Base-by-base conservation (phyloP, 768 basidiomycete species). In the Multifurca ochricompacta region DNA sequence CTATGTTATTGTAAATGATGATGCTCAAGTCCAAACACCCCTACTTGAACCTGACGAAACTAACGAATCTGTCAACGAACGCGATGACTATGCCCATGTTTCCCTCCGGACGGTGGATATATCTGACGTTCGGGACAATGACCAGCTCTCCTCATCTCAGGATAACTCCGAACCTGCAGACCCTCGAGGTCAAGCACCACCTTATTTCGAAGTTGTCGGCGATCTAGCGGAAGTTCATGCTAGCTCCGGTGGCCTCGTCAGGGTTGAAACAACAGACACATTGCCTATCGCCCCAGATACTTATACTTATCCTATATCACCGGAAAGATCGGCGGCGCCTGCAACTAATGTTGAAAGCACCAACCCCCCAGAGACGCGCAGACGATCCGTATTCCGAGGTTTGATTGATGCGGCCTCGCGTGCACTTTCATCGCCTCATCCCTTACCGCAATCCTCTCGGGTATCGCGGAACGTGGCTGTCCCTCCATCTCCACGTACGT, bases 181-280 rank as follows among this genome's bases (percentile, higher is more conserved):
- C 62, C 73, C 76, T 8, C 70, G 81, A 57, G 87, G 83, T 21
- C 79, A 80, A 36, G 81, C 83, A 5, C 86, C 87, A 4, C 67
- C 85, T 0, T 89, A 89, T 66, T 78, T 76, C 47, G 84, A 87
- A 60, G 67, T 77, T 37, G 54, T 66, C 10, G 70, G 77, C 30
- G 63, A 68, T 16, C 44, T 61, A 5, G 34, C 67, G 53, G 48
- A 64, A 2, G 64, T 19, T 10, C 18, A 36, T 23, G 48, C 46
- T 32, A n/a, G 54, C 8, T 27, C 59, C 9, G 31, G 37, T 14
- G 41, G 39, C 42, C 52, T 57, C 49, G 19, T 51, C 28, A 48
- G 56, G 45, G 45, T 58, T 10, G 43, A 53, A 27, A 61, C 58
- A 8, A 39, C 49, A 8, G 58, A 59, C 36, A 61, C 59, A 1